Percentiles rank a stretch among this genome's conserved stretches.
phyloP scores from a whole-genome alignment of 352 stramenopile species.

The Phytophthora uliginosa region DNA sequence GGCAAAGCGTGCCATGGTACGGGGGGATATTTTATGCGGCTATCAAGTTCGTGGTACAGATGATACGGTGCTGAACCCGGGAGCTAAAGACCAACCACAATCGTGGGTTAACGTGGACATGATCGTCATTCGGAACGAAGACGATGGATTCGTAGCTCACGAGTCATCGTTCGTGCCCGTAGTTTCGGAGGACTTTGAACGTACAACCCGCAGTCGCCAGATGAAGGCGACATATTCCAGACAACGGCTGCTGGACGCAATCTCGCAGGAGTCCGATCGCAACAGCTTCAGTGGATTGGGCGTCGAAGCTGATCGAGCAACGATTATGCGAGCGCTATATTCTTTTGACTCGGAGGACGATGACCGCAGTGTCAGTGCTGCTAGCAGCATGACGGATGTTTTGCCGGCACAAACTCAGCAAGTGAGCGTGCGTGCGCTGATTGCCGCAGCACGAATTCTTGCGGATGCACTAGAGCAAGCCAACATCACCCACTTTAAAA shows the following conservation, averaged over 20 bases:
- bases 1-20: constrained; percentile 53
- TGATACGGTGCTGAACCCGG: constrained; percentile 76
- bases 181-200: constrained; percentile 52
- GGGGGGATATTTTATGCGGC: constrained; percentile 79
- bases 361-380: not conserved
- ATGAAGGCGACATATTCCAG: constrained; percentile 58
- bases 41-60: constrained; percentile 63
- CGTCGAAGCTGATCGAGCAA: constrained; percentile 31
- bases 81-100: constrained; percentile 45
- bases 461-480: constrained; percentile 53
- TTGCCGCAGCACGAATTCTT: constrained; percentile 53
- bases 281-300: constrained; percentile 41
- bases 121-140: constrained; percentile 64
- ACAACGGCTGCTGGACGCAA: constrained; percentile 59
- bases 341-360: constrained; percentile 42
- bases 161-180: constrained; percentile 32
- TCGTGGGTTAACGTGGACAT: constrained; percentile 66
- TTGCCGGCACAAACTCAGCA: constrained; percentile 34
- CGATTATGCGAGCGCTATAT: constrained; percentile 47
- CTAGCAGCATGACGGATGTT: constrained; percentile 29
- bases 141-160: constrained; percentile 34
- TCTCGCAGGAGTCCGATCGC: constrained; percentile 63
- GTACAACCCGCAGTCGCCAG: constrained; percentile 44
- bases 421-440: constrained; percentile 48
- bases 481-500: constrained; percentile 18